Evolutionary conservation across 306 rosid genomes (phyloP).

Genomic region (Vigna nakashimae): DNA sequence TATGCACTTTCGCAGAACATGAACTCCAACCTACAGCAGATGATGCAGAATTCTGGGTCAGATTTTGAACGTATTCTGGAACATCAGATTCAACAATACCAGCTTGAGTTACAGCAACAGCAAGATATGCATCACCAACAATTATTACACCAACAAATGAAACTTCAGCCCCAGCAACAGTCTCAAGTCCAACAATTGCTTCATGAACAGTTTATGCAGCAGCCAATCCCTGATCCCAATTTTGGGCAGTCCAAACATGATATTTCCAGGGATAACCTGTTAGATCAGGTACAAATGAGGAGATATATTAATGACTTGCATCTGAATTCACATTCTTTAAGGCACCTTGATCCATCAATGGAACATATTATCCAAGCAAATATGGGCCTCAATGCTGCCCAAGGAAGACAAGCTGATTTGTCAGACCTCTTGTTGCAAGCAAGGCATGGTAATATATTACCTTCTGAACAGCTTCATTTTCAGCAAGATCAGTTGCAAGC

Average conservation of each 20-base stretch:
- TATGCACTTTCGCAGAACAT: conserved; percentile 52
- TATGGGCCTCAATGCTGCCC: conserved; percentile 56
- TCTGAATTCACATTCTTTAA: conserved; percentile 56
- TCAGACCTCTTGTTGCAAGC: conserved; percentile 60
- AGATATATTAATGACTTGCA: conserved; percentile 60
- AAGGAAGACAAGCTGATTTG: conserved; percentile 66
- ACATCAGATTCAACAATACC: conserved; percentile 55
- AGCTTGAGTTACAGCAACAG: conserved; percentile 66
- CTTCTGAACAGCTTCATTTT: conserved; percentile 61
- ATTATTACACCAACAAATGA: conserved; percentile 61
- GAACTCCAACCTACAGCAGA: conserved; percentile 54
- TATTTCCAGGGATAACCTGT: conserved; percentile 54
- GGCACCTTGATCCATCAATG: conserved; percentile 60
- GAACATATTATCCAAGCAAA: conserved; percentile 71
- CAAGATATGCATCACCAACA: conserved; percentile 69
- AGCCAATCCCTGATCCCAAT: conserved; percentile 60
- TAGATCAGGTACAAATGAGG: conserved; percentile 62
- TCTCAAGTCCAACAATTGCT: conserved; percentile 66
- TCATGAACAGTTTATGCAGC: conserved; percentile 68
- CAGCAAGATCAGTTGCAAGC: conserved; percentile 67
- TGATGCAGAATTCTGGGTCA: conserved; percentile 56
- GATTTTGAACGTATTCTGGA: conserved; percentile 62
- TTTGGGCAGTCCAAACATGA: conserved; percentile 62
- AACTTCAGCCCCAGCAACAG: conserved; percentile 67
- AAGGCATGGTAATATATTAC: conserved; percentile 60